These are phyloP conservation scores for Quercus rubra DNA, from an alignment of 306 rosid genomes.

Conservation along the genomic window DNA sequence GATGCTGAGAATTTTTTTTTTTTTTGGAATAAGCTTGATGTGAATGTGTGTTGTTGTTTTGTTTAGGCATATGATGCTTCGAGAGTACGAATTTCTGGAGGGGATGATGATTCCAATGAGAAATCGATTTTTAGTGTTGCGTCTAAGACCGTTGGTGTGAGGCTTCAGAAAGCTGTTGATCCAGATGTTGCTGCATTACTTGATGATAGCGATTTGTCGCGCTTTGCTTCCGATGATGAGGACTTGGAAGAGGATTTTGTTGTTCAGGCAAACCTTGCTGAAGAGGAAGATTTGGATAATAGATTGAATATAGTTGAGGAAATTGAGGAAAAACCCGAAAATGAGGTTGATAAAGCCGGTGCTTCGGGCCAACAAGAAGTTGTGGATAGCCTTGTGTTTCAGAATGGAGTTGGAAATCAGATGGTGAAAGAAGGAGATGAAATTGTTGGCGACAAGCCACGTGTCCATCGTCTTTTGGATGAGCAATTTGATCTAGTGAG, in stretches of 20 bases:
- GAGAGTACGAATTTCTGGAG: constrained; percentile 46
- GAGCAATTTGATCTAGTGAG: constrained; percentile 85
- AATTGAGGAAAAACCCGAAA: constrained; percentile 4
- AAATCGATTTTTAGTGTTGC: constrained; percentile 53
- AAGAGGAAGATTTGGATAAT: neutral
- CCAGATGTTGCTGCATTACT: constrained; percentile 85
- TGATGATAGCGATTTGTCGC: constrained; percentile 64
- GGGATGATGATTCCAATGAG: constrained; percentile 38
- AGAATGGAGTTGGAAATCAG: constrained; percentile 9
- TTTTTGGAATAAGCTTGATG: neutral
- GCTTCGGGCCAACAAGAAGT: constrained; percentile 17
- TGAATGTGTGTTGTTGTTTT: neutral
- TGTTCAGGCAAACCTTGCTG: constrained; percentile 60
- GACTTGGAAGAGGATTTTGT: constrained; percentile 95
- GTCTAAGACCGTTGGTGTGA: constrained; percentile 52
- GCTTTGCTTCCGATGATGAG: constrained; percentile 81
- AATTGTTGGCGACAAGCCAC: constrained; percentile 42
- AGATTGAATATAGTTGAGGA: constrained; percentile 15
- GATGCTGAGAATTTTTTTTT: neutral
- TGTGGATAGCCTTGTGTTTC: constrained; percentile 19
- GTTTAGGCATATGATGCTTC: constrained; percentile 93
- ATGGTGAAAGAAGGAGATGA: constrained; percentile 6
- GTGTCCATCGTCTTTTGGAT: constrained; percentile 64
- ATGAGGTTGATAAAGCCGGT: constrained; percentile 14
- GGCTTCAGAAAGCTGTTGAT: constrained; percentile 76